Conservation (phyloP, 257 asterid species). For the Solanum commersonii region DNA sequence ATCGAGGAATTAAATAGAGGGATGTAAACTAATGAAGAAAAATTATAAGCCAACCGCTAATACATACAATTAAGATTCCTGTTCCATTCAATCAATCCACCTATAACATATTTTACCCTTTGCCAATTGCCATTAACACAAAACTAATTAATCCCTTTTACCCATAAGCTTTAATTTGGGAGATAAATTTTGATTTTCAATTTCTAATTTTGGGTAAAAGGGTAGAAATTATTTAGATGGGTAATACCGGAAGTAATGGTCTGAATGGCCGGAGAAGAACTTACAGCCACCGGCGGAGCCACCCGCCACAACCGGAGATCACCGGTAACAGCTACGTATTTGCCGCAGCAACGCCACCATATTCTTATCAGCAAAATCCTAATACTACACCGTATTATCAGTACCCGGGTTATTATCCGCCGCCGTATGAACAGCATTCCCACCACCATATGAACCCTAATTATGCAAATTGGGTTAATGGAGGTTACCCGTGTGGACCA, state of each 20-base stretch:
- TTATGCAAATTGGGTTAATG: conserved; percentile 56
- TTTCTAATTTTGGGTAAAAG: background rate
- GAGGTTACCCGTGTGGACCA: conserved; percentile 35
- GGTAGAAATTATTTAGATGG: conserved; percentile 30
- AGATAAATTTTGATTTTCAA: background rate
- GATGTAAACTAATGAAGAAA: background rate
- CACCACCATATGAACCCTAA: conserved; percentile 10
- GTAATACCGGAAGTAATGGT: conserved; percentile 61
- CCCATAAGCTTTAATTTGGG: background rate
- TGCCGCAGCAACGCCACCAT: conserved; percentile 76
- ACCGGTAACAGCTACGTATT: conserved; percentile 71
- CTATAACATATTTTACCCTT: background rate
- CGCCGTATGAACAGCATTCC: conserved; percentile 21
- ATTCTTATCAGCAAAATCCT: conserved; percentile 56
- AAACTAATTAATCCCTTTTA: background rate
- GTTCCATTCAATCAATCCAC: background rate
- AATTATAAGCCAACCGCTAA: background rate
- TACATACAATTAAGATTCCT: background rate
- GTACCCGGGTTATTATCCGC: conserved; percentile 81
- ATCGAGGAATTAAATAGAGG: background rate
- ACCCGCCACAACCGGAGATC: conserved; percentile 50
- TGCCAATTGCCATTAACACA: background rate
- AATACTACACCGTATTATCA: conserved; percentile 66
- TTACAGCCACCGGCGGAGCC: conserved; percentile 11
- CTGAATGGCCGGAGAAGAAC: conserved; percentile 35